These are phyloP conservation scores for Lichtheimia hyalospora DNA, from an alignment of 371 early-diverging fungal species.

Conservation along the genomic window DNA sequence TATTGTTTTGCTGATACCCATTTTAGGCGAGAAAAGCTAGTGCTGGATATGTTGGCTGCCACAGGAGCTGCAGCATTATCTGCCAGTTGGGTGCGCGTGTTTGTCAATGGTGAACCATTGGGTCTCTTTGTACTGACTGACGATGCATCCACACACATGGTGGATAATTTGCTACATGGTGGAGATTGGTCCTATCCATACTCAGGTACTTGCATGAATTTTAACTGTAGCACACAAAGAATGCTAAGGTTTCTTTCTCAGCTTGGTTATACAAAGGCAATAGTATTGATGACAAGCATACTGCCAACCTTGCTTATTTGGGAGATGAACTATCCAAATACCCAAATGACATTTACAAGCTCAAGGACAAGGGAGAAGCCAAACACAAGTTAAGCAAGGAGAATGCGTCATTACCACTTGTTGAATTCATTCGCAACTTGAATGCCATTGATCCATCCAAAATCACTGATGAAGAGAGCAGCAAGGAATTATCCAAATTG, in stretches of 20 bases:
- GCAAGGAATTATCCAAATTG: conserved; percentile 34
- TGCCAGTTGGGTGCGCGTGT: conserved; percentile 53
- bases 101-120: conserved; percentile 47
- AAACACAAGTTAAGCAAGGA: conserved; percentile 19
- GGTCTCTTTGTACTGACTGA: conserved; percentile 57
- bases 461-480: conserved; percentile 34
- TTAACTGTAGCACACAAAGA: conserved; percentile 4
- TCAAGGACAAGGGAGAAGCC: conserved; percentile 32
- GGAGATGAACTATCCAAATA: conserved; percentile 39
- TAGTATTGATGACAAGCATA: conserved; percentile 21
- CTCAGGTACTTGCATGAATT: conserved; percentile 19
- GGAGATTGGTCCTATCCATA: conserved; percentile 28
- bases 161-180: conserved; percentile 38
- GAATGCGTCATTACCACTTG: conserved; percentile 19
- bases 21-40: conserved; percentile 49
- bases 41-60: conserved; percentile 46
- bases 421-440: conserved; percentile 29
- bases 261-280: conserved; percentile 47
- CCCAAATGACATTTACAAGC: conserved; percentile 43
- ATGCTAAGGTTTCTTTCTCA: conserved; percentile 9
- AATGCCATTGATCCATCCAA: conserved; percentile 27
- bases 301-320: conserved; percentile 39
- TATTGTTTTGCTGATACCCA: neutral
- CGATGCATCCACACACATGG: conserved; percentile 49
- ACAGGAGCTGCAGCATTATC: conserved; percentile 53